Base-by-base conservation (phyloP, 306 rosid species). In the Quercus agrifolia region DNA sequence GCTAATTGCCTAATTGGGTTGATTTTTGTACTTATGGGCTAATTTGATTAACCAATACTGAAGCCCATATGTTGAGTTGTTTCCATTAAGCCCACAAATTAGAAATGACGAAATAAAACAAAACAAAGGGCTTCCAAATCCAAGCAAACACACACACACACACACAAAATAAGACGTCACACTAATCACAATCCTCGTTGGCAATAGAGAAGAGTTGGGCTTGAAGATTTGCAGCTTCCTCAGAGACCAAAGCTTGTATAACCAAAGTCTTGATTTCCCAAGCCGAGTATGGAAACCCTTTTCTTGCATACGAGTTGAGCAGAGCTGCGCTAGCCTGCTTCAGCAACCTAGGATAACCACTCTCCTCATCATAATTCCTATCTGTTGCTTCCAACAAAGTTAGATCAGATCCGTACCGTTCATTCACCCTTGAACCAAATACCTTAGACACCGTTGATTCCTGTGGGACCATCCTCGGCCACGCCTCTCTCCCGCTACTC, bases 231-330 rank as follows among this genome's bases (percentile, higher is more conserved):
- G 99, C 99, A 1, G 83, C 79, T 28, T 76, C 30, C 10, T 89
- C 86, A 0, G 98, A 93, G 6, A 93, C 98, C 86, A 91, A 61
- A 0, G 92, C 94, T 56, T 90, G 83, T 3, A 95, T 93, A 0
- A 95, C n/a, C 80, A 93, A 61, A 56, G 98, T 95, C 91, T 93
- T 95, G 4, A 95, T 96, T 76, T 92, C 92, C 99, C 99, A 95
- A 3, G 98, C 88, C 13, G 74, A 62, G 81, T 80, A 93, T 41
- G 94, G 91, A 33, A 86, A 95, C 12, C 89, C 90, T 44, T 84
- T 78, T 55, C 97, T 87, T 0, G 94, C 81, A 23, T 95, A 95
- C 5, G 96, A 92, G 82, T 93, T 95, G 23, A 95, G 76, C 44
- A 95, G 75, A 1, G 98, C 97, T 0, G 94, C 97, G 8, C 73